Base-by-base conservation (phyloP, 106 monocot species). In the Dendrobium chrysotoxum region DNA sequence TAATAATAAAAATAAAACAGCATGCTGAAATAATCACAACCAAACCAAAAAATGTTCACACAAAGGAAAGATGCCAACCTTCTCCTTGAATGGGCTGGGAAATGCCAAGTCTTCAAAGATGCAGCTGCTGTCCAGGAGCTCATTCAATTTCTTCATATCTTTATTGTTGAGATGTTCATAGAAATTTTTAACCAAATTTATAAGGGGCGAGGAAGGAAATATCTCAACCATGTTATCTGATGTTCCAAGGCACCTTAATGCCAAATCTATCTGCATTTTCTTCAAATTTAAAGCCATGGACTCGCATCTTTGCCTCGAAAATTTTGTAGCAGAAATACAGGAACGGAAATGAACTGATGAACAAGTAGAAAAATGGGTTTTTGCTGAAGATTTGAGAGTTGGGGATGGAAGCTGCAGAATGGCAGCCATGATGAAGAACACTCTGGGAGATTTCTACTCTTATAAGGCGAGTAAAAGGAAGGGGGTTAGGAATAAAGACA, bases 61-160 rank as follows among this genome's bases (percentile, higher is more conserved):
- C 4, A n/a, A 21, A 78, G 16, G 23, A 46, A 28, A 40, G 3
- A n/a, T 38, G 55, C 21, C 57, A 40, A 91, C 94, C 94, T 95
- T 82, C 68, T 87, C 84, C 78, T 84, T 20, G 35, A 95, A 84
- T 47, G 90, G 90, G 25, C 75, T 81, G 28, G 82, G 79, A 77
- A 87, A 95, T 1, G 92, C 72, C 65, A 76, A 46, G 79, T 90
- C 95, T 72, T 90, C 87, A 9, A 95, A 86, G 16, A 83, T 40
- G 78, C 95, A 95, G 42, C 85, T 85, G 66, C 77, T 78, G 8
- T 90, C 77, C n/a, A 90, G 57, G 47, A 86, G 81, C 72, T 81
- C 77, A 6, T 81, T 61, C 40, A 95, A 47, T 57, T 72, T 76
- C 53, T 80, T 78, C 28, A 58, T 66, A 53, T 88, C 82, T 68